These are phyloP conservation scores for Colletotrichum abscissum DNA, from an alignment of 2,329 filamentous ascomycete species.

Conservation along the genomic window DNA sequence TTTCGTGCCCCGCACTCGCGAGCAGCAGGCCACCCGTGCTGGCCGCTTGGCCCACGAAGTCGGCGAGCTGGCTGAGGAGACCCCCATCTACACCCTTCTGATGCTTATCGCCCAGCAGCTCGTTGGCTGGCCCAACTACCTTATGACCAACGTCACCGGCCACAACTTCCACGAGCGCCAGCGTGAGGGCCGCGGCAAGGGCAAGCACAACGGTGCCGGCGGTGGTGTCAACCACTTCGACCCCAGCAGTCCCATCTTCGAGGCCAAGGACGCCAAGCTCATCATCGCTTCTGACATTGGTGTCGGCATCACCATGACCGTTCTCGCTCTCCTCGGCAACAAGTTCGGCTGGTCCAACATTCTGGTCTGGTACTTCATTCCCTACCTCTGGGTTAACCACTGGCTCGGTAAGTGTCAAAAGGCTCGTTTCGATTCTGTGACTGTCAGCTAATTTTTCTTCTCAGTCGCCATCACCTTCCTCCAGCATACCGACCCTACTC, in stretches of 20 bases:
- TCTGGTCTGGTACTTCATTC: constrained; percentile 92
- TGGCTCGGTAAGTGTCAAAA: constrained; percentile 83
- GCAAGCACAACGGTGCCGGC: constrained; percentile 86
- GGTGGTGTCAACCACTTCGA: constrained; percentile 95
- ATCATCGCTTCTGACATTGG: constrained; percentile 91
- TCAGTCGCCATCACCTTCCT: constrained; percentile 95
- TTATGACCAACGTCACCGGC: constrained; percentile 91
- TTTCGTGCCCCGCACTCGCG: constrained; percentile 92
- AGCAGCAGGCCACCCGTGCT: constrained; percentile 80
- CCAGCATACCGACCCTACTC: constrained; percentile 94
- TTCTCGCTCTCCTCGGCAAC: constrained; percentile 76
- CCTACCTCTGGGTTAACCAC: constrained; percentile 98
- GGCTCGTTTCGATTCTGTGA: neutral
- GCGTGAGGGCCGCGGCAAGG: constrained; percentile 90
- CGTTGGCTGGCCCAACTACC: constrained; percentile 92
- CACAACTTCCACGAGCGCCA: constrained; percentile 95
- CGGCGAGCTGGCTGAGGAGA: constrained; percentile 92
- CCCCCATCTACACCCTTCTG: constrained; percentile 82
- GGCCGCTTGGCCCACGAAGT: constrained; percentile 84
- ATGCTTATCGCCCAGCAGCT: constrained; percentile 88
- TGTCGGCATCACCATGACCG: constrained; percentile 69
- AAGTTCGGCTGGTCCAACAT: constrained; percentile 88
- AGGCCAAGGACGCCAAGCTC: constrained; percentile 88
- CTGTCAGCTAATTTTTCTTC: constrained; percentile 3
- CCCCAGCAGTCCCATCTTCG: constrained; percentile 88